A percentile compares a stretch with the other conserved stretches of the same genome.
These are phyloP conservation scores for Wallacemonas sp. DNA, from an alignment of 208 protist species.

Conservation along the genomic window DNA sequence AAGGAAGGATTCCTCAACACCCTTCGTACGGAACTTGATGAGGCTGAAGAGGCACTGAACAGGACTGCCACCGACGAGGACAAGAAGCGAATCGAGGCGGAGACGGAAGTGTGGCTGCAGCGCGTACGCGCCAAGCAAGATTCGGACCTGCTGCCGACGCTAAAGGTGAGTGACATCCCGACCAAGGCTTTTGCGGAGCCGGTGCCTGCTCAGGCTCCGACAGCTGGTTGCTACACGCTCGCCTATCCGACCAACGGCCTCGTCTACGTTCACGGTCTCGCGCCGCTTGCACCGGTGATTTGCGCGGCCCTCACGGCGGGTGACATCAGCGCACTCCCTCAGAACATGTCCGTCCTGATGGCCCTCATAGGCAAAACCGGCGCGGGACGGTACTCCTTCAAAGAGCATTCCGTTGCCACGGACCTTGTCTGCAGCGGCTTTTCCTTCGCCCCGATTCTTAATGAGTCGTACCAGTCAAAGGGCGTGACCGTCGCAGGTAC, in stretches of 20 bases:
- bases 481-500: conserved; percentile 64
- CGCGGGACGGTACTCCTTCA: conserved; percentile 65
- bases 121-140: conserved; percentile 66
- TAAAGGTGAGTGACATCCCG: conserved; percentile 80
- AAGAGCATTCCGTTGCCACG: conserved; percentile 72
- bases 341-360: conserved; percentile 46
- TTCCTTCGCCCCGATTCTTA: conserved; percentile 61
- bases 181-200: conserved; percentile 72
- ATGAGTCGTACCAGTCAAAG: conserved; percentile 62
- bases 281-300: conserved; percentile 52
- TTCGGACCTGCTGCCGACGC: conserved; percentile 74
- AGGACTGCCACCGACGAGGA: conserved; percentile 43
- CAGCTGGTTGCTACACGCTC: conserved; percentile 46
- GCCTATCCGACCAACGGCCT: conserved; percentile 81
- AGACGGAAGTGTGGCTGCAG: conserved; percentile 64
- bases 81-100: conserved; percentile 48
- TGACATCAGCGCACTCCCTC: conserved; percentile 22
- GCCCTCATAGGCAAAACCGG: conserved; percentile 64
- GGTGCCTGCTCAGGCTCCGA: conserved; percentile 27
- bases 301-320: conserved; percentile 23
- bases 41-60: conserved; percentile 61
- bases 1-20: conserved; percentile 62
- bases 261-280: conserved; percentile 88
- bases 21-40: conserved; percentile 56
- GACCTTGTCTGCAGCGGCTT: conserved; percentile 87